phyloP scores from a whole-genome alignment of 139 green algal species.

The Pleodorina starrii region DNA sequence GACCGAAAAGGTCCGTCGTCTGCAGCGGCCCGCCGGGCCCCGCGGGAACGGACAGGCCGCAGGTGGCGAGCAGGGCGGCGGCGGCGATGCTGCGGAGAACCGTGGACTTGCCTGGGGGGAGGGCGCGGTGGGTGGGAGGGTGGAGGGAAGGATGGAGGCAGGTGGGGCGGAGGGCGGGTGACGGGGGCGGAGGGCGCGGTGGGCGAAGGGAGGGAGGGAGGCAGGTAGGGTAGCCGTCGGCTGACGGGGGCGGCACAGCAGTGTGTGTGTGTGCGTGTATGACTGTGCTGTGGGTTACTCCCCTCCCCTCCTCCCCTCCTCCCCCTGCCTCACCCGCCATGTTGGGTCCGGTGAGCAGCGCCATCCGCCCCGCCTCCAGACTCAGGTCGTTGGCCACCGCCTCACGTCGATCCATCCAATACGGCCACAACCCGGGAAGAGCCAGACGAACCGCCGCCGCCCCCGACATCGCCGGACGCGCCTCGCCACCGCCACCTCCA shows the following conservation, averaged over 20 bases:
- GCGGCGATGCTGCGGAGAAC: constrained; percentile 83
- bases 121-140: too few relatives aligned
- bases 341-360: constrained; percentile 93
- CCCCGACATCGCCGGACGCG: not conserved
- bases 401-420: constrained; percentile 80
- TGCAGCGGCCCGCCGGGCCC: too few relatives aligned
- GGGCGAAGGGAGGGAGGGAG: too few relatives aligned
- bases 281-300: too few relatives aligned
- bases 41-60: constrained; percentile 84
- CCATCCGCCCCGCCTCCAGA: constrained; percentile 69
- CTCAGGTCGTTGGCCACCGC: constrained; percentile 71
- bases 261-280: too few relatives aligned
- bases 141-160: too few relatives aligned
- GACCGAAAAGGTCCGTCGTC: too few relatives aligned
- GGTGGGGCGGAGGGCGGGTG: too few relatives aligned
- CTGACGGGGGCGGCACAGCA: too few relatives aligned
- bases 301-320: not conserved
- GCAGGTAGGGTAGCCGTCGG: too few relatives aligned
- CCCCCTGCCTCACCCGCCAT: constrained; percentile 77
- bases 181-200: too few relatives aligned
- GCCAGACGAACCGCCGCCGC: constrained; percentile 11
- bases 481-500: too few relatives aligned
- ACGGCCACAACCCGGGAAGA: constrained; percentile 80
- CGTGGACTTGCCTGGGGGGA: constrained; percentile 88
- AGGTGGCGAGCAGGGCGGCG: constrained; percentile 83